Evolutionary conservation across 129 eudicot genomes (phyloP).

Genomic region (Lonicera japonica): DNA sequence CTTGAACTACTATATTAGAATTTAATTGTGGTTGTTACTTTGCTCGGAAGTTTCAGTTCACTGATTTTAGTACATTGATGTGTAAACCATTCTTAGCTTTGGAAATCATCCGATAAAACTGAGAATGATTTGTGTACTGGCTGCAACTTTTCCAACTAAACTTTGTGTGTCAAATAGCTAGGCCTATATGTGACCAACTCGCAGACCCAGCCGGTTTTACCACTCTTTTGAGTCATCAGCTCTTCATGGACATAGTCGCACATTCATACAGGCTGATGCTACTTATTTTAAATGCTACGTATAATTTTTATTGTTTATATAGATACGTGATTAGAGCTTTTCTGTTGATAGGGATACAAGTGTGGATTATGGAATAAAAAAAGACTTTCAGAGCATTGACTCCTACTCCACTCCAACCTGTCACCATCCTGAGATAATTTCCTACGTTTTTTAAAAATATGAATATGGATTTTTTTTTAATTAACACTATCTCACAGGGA

Average conservation of each 20-base stretch:
- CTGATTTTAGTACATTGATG: neutral
- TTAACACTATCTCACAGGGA: neutral
- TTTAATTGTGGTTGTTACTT: neutral
- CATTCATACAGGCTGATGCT: slow-evolving; percentile 10
- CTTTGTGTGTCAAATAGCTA: too few species aligned
- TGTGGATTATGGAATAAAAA: slow-evolving; percentile 3
- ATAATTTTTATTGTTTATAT: slow-evolving; percentile 5
- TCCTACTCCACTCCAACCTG: slow-evolving; percentile 18
- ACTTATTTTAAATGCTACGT: slow-evolving; percentile 21
- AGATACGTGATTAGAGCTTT: slow-evolving; percentile 16
- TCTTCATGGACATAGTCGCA: slow-evolving; percentile 39
- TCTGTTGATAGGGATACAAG: slow-evolving; percentile 14
- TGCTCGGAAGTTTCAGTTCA: neutral
- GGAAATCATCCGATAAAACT: neutral
- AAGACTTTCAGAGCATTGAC: slow-evolving; percentile 2
- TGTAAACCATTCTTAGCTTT: neutral
- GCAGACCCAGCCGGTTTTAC: too few species aligned
- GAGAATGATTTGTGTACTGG: neutral
- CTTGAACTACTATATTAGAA: neutral
- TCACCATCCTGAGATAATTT: neutral
- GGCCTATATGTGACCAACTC: too few species aligned
- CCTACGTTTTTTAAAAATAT: too few species aligned
- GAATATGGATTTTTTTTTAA: too few species aligned
- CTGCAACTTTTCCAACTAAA: too few species aligned
- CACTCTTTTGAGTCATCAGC: slow-evolving; percentile 31